Evolutionary conservation across 345 rosid species (phyloP).

Genomic region (Hevea brasiliensis): DNA sequence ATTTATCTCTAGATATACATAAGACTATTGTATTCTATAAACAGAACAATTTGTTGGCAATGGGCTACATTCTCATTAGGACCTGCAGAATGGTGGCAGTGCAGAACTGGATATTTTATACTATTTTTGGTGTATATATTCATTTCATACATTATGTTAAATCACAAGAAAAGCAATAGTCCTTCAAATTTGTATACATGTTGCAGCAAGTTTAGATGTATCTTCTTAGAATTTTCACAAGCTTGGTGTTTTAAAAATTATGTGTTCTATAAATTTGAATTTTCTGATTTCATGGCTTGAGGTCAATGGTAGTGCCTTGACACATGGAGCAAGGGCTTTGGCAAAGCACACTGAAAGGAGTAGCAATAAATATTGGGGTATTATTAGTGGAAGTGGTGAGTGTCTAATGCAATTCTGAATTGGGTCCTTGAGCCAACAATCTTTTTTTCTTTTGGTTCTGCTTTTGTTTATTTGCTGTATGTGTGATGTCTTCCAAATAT

Average conservation of each 20-base stretch:
- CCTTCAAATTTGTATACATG: background rate
- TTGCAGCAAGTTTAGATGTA: background rate
- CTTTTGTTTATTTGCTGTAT: background rate
- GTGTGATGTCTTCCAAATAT: background rate
- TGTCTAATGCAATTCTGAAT: background rate
- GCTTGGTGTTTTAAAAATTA: background rate
- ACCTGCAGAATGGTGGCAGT: background rate
- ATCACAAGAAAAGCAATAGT: background rate
- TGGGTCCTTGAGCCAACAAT: background rate
- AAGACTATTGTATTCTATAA: no score
- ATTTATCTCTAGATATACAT: no score
- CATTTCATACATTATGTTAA: conserved; percentile 4
- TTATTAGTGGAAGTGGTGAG: conserved; percentile 62
- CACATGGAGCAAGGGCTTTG: conserved; percentile 79
- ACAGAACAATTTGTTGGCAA: no score
- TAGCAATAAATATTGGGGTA: conserved; percentile 59
- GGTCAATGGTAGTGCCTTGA: conserved; percentile 64
- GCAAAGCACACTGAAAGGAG: conserved; percentile 71
- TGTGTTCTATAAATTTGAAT: conserved; percentile 12
- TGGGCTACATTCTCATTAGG: background rate
- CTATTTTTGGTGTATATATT: background rate
- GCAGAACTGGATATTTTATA: background rate
- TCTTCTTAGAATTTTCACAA: background rate
- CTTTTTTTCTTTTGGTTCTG: background rate
- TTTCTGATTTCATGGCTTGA: conserved; percentile 25